These are phyloP conservation scores for Penicillium chermesinum DNA, from an alignment of 495 filamentous ascomycete genomes.

Conservation along the genomic window DNA sequence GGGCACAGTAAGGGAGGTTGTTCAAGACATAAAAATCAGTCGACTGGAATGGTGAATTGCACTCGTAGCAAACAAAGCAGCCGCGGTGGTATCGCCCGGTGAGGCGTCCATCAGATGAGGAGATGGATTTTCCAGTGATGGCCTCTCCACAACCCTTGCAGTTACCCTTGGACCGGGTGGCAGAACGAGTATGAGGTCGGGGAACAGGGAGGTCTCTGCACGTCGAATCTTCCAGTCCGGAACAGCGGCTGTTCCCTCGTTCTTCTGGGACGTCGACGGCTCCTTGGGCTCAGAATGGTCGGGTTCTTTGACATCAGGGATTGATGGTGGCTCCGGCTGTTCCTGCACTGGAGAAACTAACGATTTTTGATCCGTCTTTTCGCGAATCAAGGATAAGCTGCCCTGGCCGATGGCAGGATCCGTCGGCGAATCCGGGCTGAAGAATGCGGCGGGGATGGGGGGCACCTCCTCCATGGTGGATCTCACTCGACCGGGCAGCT, in stretches of 20 bases:
- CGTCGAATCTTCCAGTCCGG: neutral
- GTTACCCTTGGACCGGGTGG: slow-evolving; percentile 54
- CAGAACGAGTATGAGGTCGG: slow-evolving; percentile 29
- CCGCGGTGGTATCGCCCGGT: slow-evolving; percentile 90
- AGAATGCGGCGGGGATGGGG: slow-evolving; percentile 28
- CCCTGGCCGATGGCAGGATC: slow-evolving; percentile 51
- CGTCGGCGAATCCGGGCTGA: slow-evolving; percentile 53
- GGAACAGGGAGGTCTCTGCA: slow-evolving; percentile 13
- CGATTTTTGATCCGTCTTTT: slow-evolving; percentile 13
- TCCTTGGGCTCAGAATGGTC: slow-evolving; percentile 7
- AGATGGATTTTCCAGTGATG: slow-evolving; percentile 89
- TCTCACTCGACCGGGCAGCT: slow-evolving; percentile 16
- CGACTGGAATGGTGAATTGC: slow-evolving; percentile 73
- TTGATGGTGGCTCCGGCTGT: neutral
- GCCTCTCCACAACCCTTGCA: slow-evolving; percentile 76
- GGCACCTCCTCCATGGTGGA: slow-evolving; percentile 30
- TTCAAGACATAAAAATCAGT: slow-evolving; percentile 88
- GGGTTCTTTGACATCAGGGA: neutral
- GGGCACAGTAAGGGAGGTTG: slow-evolving; percentile 83
- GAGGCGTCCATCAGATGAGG: slow-evolving; percentile 86
- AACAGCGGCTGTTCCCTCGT: neutral
- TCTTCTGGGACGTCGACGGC: neutral
- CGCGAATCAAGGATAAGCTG: slow-evolving; percentile 35
- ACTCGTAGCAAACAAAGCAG: slow-evolving; percentile 90
- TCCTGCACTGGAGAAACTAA: neutral